phyloP scores from a whole-genome alignment of 1,139 yeast genomes.

The Pichia sp. region DNA sequence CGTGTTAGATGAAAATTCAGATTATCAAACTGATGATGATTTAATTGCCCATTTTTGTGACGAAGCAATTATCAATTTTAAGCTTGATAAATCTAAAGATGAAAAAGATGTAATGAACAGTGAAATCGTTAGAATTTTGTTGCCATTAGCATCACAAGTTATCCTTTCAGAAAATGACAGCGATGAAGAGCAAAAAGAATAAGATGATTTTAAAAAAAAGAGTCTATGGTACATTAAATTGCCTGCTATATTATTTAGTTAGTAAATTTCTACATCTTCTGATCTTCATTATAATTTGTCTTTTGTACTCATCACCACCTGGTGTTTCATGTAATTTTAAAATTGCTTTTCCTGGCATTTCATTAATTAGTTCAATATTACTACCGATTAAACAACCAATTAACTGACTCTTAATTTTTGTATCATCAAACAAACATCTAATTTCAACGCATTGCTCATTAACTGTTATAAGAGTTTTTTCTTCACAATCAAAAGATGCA shows the following conservation, averaged over 20 bases:
- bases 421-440: conserved; percentile 21
- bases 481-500: conserved; percentile 25
- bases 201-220: background rate
- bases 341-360: conserved; percentile 26
- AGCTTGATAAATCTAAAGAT: conserved; percentile 11
- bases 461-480: conserved; percentile 20
- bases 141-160: conserved; percentile 32
- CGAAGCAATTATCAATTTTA: conserved; percentile 25
- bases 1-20: conserved; percentile 23
- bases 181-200: conserved; percentile 11
- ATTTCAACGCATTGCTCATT: conserved; percentile 25
- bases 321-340: conserved; percentile 15
- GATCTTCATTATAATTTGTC: conserved; percentile 11
- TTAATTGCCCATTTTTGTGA: conserved; percentile 21
- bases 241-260: no score
- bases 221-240: background rate
- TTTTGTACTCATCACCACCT: conserved; percentile 10
- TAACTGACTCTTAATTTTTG: conserved; percentile 19
- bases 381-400: conserved; percentile 24
- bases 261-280: conserved; percentile 1
- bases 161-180: conserved; percentile 17
- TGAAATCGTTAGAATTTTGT: conserved; percentile 26
- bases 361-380: conserved; percentile 20
- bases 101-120: conserved; percentile 20
- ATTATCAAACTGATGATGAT: conserved; percentile 25